Base-by-base conservation (phyloP, 2,329 filamentous ascomycete species). In the Alternaria arbusti region DNA sequence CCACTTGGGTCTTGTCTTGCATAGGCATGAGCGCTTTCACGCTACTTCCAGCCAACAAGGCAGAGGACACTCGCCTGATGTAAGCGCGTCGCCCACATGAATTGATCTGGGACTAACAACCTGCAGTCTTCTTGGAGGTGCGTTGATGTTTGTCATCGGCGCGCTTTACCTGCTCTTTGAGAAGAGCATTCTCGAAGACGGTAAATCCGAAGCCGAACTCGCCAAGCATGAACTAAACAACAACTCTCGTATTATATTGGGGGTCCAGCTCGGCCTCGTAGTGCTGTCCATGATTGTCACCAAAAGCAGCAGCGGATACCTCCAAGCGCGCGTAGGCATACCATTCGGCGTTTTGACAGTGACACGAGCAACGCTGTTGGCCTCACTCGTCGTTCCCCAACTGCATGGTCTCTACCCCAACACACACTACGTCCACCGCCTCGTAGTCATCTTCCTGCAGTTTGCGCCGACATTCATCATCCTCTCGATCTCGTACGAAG, bases 401-500 rank as follows among this genome's bases (percentile, higher is more conserved):
- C 84, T 91, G n/a, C 92, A 98, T 79, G 88, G 90, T 22, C 74
- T 96, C 2, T 89, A 92, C 68, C 91, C 93, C 1, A 96, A 93
- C 78, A 91, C 86, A 70, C 90, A 97, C 81, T 97, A 98, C 79
- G 87, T 98, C 70, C 94, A 98, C 79, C 90, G 94, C 23, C 84
- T 99, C 5, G 86, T 94, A 69, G 88, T 97, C 71, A 89, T 97
- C 57, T 99, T 98, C 82, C 85, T 99, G 52, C 92, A 94, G 6
- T 98, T 96, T 77, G 91, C 95, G 0, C 96, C 96, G 0, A 91
- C 91, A 2, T 99, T 98, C 80, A 91, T 99, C 76, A 95, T 99
- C 74, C 88, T 99, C 54, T 97, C 94, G 8, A 97, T 98, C 71
- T 97, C 95, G 1, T 99, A 97, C 82, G 96, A 99, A 80, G 95